Evolutionary conservation across 2,329 filamentous ascomycete genomes (phyloP).

Genomic region (Penicillium paneum): DNA sequence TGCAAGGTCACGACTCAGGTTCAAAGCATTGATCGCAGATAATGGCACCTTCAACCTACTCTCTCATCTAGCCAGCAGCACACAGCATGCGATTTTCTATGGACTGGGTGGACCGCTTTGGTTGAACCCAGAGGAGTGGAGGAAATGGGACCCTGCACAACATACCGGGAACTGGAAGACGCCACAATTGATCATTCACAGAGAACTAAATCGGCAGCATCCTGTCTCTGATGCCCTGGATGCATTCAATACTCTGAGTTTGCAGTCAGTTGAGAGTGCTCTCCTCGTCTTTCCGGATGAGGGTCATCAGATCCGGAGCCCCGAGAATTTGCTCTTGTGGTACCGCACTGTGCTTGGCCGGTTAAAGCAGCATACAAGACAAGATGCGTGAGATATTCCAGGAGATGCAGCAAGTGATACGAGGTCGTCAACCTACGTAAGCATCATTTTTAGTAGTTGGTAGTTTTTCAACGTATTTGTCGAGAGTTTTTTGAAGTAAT

Average conservation of each 20-base stretch:
- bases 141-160: conserved; percentile 56
- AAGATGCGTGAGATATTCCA: not conserved
- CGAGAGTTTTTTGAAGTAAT: too few relatives aligned
- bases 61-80: conserved; percentile 46
- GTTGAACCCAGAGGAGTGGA: conserved; percentile 51
- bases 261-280: conserved; percentile 68
- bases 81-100: conserved; percentile 54
- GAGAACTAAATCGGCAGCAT: conserved; percentile 81
- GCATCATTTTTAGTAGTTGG: too few relatives aligned
- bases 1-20: conserved; percentile 53
- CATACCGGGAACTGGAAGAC: conserved; percentile 71
- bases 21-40: conserved; percentile 57
- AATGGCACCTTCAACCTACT: conserved; percentile 48
- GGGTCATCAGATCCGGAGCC: conserved; percentile 80
- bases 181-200: conserved; percentile 85
- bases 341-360: conserved; percentile 79
- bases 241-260: conserved; percentile 81
- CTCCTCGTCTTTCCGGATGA: conserved; percentile 79
- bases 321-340: conserved; percentile 91
- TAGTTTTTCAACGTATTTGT: too few relatives aligned
- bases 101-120: conserved; percentile 51
- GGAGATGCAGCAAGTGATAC: too few relatives aligned
- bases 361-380: conserved; percentile 55
- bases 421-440: too few relatives aligned
- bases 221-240: conserved; percentile 79